A percentile compares a stretch with the other conserved stretches of the same genome.
These are phyloP conservation scores for Danielozyma ontarioensis DNA, from an alignment of 805 yeast genomes.

Conservation along the genomic window DNA sequence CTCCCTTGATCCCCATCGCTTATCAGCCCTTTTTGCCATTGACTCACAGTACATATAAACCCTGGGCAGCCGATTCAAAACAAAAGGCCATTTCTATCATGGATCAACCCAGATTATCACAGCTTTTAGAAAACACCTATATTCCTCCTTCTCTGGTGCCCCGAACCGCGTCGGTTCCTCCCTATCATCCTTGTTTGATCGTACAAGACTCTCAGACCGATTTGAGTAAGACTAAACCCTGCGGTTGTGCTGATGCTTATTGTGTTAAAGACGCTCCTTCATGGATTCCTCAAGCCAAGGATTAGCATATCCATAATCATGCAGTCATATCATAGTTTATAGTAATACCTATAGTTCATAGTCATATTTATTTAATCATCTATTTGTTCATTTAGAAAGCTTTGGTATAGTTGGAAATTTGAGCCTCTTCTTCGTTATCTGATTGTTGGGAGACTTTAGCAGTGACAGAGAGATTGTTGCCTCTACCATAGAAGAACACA, in stretches of 20 bases:
- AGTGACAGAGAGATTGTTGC: too few species aligned
- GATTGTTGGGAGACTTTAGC: too few species aligned
- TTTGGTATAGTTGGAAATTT: too few species aligned
- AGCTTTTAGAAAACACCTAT: constrained; percentile 38
- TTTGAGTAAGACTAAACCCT: constrained; percentile 28
- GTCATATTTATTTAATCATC: background rate
- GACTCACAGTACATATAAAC: too few species aligned
- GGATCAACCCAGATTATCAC: constrained; percentile 39
- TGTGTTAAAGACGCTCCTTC: constrained; percentile 36
- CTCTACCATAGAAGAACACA: constrained; percentile 54
- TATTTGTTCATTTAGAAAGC: too few species aligned
- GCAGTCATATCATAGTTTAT: too few species aligned
- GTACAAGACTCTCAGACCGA: constrained; percentile 55
- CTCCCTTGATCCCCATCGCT: too few species aligned
- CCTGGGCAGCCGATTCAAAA: constrained; percentile 4
- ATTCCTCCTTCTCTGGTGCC: constrained; percentile 35
- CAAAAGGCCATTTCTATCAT: constrained; percentile 21
- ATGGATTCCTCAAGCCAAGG: constrained; percentile 31
- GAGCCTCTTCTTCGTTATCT: too few species aligned
- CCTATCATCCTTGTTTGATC: constrained; percentile 52
- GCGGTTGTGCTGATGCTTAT: constrained; percentile 38
- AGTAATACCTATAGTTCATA: too few species aligned
- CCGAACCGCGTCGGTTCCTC: constrained; percentile 30
- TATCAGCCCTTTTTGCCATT: too few species aligned
- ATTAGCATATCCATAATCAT: background rate